phyloP scores from a whole-genome alignment of 371 early-diverging fungal species.

The Batkoa obscura region DNA sequence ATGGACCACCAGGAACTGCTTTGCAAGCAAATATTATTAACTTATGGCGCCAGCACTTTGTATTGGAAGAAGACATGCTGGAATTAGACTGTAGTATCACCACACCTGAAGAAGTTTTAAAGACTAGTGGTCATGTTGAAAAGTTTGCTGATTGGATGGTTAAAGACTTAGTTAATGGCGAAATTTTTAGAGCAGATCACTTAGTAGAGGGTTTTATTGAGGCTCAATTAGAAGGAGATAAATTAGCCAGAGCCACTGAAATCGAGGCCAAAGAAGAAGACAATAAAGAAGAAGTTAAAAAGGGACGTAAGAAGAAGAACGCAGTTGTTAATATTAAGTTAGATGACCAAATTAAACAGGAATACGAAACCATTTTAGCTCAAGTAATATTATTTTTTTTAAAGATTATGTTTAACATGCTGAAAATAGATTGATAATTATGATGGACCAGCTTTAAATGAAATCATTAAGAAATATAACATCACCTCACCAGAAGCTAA shows the following conservation, averaged over 20 bases:
- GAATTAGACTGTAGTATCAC: constrained; percentile 97
- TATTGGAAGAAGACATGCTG: constrained; percentile 97
- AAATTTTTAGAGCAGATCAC: constrained; percentile 98
- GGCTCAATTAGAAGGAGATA: constrained; percentile 66
- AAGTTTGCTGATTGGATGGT: constrained; percentile 98
- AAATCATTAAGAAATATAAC: constrained; percentile 67
- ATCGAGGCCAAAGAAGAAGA: constrained; percentile 8
- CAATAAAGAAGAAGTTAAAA: constrained; percentile 23
- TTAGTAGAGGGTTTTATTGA: constrained; percentile 87
- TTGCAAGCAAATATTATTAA: constrained; percentile 89
- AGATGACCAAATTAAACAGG: constrained; percentile 33
- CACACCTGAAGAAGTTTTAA: constrained; percentile 93
- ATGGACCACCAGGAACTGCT: constrained; percentile 93
- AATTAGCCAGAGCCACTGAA: constrained; percentile 39
- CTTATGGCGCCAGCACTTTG: constrained; percentile 92
- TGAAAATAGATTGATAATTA: constrained; percentile 73
- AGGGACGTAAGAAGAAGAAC: constrained; percentile 53
- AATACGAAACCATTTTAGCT: constrained; percentile 73
- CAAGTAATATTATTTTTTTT: constrained; percentile 24
- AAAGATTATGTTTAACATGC: neutral
- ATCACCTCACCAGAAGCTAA: constrained; percentile 87
- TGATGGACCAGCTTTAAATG: constrained; percentile 66
- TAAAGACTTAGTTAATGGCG: constrained; percentile 83
- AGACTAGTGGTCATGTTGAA: constrained; percentile 99
- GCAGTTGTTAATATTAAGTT: constrained; percentile 45